Percentiles rank a stretch among this genome's conserved stretches.
phyloP scores from a whole-genome alignment of 1,139 yeast species.

The Hyphopichia pseudoburtonii region DNA sequence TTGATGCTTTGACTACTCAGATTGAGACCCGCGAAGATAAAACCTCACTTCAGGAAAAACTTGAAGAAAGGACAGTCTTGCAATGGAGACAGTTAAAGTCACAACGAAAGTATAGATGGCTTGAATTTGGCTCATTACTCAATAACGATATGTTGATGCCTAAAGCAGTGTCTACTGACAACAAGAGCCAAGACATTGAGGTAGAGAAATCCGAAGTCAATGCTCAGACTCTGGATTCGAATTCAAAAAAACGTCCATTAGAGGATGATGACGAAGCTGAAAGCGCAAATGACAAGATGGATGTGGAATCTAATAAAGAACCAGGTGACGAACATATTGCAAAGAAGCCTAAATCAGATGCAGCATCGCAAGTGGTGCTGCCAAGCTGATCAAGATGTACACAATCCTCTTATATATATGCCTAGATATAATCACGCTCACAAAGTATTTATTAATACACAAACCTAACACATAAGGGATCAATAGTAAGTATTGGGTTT shows the following conservation, averaged over 20 bases:
- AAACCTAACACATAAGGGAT: no score
- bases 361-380: no score
- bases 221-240: neutral
- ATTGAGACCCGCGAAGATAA: slow-evolving; percentile 11
- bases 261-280: slow-evolving; percentile 2
- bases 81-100: slow-evolving; percentile 31
- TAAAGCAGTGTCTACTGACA: no score
- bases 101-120: slow-evolving; percentile 21
- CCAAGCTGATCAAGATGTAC: no score
- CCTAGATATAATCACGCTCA: no score
- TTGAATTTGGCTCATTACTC: slow-evolving; percentile 16
- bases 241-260: slow-evolving; percentile 3
- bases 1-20: slow-evolving; percentile 11
- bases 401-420: no score
- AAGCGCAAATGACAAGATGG: neutral
- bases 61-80: slow-evolving; percentile 26
- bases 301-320: no score
- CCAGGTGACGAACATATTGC: neutral
- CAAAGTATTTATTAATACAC: no score
- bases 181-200: no score
- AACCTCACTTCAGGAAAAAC: slow-evolving; percentile 11
- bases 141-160: slow-evolving; percentile 17
- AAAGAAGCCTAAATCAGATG: neutral
- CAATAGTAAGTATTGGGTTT: no score
- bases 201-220: no score